Percentiles rank a stretch among this genome's conserved stretches.
Evolutionary conservation across 345 rosid species (phyloP).

Genomic region (Conringia planisiliqua): DNA sequence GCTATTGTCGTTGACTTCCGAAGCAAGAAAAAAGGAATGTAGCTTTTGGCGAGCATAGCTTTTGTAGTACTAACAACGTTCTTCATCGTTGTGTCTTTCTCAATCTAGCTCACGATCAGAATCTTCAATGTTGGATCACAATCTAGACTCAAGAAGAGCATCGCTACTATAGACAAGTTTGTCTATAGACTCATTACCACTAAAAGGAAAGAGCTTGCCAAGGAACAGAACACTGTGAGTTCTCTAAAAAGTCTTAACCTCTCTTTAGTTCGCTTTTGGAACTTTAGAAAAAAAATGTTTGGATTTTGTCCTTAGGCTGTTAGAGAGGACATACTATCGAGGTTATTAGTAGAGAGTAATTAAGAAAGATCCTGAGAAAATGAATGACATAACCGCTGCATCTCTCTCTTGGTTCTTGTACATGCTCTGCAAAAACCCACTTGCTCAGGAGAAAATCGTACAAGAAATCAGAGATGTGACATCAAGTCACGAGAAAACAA

Average conservation of each 20-base stretch:
- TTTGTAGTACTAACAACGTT: constrained; percentile 17
- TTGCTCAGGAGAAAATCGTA: constrained; percentile 57
- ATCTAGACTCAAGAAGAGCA: constrained; percentile 47
- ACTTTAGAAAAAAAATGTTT: neutral
- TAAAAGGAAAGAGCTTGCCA: constrained; percentile 39
- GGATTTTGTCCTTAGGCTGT: constrained; percentile 34
- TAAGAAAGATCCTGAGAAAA: constrained; percentile 48
- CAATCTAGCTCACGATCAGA: constrained; percentile 29
- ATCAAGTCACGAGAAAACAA: constrained; percentile 11
- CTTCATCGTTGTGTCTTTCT: constrained; percentile 15
- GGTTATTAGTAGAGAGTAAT: constrained; percentile 52
- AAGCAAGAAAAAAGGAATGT: constrained; percentile 6
- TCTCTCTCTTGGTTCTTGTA: constrained; percentile 70
- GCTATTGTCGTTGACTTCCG: neutral
- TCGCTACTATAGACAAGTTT: constrained; percentile 46
- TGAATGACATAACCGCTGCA: constrained; percentile 55
- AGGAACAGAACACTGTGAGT: constrained; percentile 34
- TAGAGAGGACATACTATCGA: constrained; percentile 64
- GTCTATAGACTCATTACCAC: constrained; percentile 44
- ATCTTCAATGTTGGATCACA: constrained; percentile 48
- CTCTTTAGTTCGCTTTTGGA: neutral
- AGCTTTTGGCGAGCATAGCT: constrained; percentile 26
- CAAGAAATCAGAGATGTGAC: constrained; percentile 52
- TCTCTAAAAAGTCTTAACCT: neutral
- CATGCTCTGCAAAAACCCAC: constrained; percentile 66